Percentiles rank a stretch among this genome's conserved stretches.
These are phyloP conservation scores for Tylopilus cervinicoccineus DNA, from an alignment of 768 basidiomycete genomes.

Conservation along the genomic window DNA sequence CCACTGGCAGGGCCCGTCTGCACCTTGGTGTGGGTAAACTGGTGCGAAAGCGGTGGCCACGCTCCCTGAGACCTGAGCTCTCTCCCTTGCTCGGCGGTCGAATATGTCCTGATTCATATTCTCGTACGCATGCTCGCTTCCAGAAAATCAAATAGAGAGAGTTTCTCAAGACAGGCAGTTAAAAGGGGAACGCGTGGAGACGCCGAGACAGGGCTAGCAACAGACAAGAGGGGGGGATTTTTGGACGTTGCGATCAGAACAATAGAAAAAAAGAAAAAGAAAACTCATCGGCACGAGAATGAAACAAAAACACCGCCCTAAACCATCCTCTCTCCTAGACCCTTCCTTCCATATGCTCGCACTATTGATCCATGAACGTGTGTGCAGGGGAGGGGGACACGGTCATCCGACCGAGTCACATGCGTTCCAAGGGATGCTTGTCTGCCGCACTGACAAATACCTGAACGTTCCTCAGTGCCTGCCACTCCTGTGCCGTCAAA, in stretches of 20 bases:
- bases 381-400: background rate
- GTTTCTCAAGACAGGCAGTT: conserved; percentile 10
- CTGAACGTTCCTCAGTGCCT: conserved; percentile 36
- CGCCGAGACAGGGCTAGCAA: background rate
- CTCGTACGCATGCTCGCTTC: conserved; percentile 1
- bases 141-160: conserved; percentile 22
- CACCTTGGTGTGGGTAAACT: background rate
- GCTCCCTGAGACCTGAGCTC: no score
- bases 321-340: background rate
- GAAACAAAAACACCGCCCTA: background rate
- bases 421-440: conserved; percentile 67
- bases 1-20: no score
- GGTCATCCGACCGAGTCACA: conserved; percentile 34
- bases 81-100: background rate
- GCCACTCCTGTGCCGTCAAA: conserved; percentile 32
- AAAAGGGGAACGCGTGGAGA: background rate
- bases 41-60: no score
- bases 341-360: conserved; percentile 3
- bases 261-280: no score
- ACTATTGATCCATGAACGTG: background rate
- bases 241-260: no score
- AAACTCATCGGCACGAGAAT: background rate
- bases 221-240: background rate
- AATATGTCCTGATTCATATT: background rate
- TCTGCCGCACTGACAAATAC: conserved; percentile 74